Evolutionary conservation across 2,329 filamentous ascomycete species (phyloP), one percentile per base, ranked within the genome.

Genomic region (Pseudogymnoascus sp.): DNA sequence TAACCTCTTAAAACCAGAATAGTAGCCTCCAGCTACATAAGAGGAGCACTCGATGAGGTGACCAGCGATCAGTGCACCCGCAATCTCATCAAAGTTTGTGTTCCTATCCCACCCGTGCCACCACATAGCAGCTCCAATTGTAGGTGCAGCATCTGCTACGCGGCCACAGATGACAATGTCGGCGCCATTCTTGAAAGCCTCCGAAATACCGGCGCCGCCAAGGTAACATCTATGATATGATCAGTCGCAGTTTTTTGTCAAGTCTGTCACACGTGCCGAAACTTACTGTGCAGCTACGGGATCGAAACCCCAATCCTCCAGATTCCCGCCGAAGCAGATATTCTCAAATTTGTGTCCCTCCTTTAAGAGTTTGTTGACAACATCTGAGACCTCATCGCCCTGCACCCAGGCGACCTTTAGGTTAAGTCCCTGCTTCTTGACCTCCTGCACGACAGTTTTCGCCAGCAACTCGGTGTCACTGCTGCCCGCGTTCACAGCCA

Each of bases 401-500:
- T 65, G 63, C 31, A 76, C 71, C 73, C 73, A 77, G 1, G 74
- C 74, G 35, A 75, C 71, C 9, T 70, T 72, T 33, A 74, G 28
- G 23, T 25, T 45, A 18, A 45, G 23, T 9, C 41, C 41, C 41
- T 18, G 16, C 16, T 25, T 45, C 14, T 45, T 45, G 23, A 45
- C 41, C 41, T 18, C 23, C 41, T 45, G 38, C 45, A 62, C 59
- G 2, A 65, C 55, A 49, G 64, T 40, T 33, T 62, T 23, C 1
- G 77, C 76, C n/a, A 84, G 68, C 0, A 75, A 78, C 62, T 75
- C 73, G 0, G 81, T 80, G 66, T 84, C 80, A 14, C 79, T 74
- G 2, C 78, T 80, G 1, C 82, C 82, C 2, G 81, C 82, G 69
- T 84, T 84, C 49, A 82, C 74, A 35, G 81, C 75, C 11, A 83